These are phyloP conservation scores for Camellia sinensis DNA, from an alignment of 148 eudicot genomes.

Conservation along the genomic window DNA sequence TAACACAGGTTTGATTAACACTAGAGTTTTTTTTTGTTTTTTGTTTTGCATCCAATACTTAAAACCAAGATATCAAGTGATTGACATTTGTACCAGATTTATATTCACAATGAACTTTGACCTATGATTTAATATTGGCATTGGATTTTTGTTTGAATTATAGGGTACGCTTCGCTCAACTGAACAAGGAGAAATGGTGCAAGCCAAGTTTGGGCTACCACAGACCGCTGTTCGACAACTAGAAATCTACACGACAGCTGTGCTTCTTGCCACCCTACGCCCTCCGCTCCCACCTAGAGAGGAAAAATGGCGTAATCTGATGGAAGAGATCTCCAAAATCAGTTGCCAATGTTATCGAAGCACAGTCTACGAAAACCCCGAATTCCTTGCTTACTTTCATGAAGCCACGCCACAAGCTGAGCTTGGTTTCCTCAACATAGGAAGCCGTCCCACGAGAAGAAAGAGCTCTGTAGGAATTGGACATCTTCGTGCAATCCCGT, in stretches of 20 bases:
- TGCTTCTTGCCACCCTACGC: conserved; percentile 72
- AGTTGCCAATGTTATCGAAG: conserved; percentile 62
- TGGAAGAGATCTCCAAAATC: conserved; percentile 79
- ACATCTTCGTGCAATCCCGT: conserved; percentile 84
- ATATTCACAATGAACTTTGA: neutral
- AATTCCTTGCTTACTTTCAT: conserved; percentile 80
- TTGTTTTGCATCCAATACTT: neutral
- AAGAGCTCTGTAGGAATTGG: conserved; percentile 64
- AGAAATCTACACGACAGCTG: conserved; percentile 85
- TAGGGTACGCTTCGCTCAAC: conserved; percentile 88
- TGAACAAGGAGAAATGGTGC: conserved; percentile 97
- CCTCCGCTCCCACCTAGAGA: conserved; percentile 87
- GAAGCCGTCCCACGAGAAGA: conserved; percentile 78
- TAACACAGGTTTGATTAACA: neutral
- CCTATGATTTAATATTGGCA: neutral
- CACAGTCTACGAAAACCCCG: conserved; percentile 81
- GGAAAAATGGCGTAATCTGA: conserved; percentile 71
- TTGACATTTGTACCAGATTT: neutral
- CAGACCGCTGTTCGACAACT: conserved; percentile 73
- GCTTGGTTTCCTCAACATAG: conserved; percentile 81
- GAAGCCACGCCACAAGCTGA: conserved; percentile 94
- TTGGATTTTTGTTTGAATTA: conserved; percentile 13
- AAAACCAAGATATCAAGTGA: neutral
- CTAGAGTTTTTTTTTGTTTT: neutral
- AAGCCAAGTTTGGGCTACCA: conserved; percentile 91